A percentile compares a stretch with the other conserved stretches of the same genome.
phyloP scores from a whole-genome alignment of 805 yeast species.

The Saccharomyces paradoxus region DNA sequence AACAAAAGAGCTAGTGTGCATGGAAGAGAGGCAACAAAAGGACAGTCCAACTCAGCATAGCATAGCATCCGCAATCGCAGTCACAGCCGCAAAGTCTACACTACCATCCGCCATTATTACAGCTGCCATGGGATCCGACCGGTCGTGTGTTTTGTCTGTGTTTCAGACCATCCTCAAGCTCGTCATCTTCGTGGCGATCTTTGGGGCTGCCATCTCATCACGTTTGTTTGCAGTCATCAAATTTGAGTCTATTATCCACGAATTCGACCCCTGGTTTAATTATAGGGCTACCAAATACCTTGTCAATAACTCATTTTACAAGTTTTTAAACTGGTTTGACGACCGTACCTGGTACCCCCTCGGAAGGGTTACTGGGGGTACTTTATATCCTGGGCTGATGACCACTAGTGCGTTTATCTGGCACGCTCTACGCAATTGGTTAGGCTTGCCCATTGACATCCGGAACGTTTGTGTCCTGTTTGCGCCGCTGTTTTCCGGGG shows the following conservation, averaged over 20 bases:
- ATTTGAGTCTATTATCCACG: slow-evolving; percentile 94
- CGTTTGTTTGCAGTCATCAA: slow-evolving; percentile 93
- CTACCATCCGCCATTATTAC: not conserved
- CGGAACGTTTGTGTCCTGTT: slow-evolving; percentile 91
- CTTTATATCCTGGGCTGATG: slow-evolving; percentile 96
- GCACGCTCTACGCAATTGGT: slow-evolving; percentile 51
- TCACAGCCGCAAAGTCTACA: not conserved
- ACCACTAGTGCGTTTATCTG: slow-evolving; percentile 91
- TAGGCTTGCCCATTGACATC: slow-evolving; percentile 82
- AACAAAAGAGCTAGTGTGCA: not conserved
- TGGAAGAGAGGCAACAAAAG: not conserved
- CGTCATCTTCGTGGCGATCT: slow-evolving; percentile 63
- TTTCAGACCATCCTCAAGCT: slow-evolving; percentile 39
- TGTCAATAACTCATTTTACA: slow-evolving; percentile 75
- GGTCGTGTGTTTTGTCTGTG: slow-evolving; percentile 9
- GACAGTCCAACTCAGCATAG: not conserved
- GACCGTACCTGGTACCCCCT: slow-evolving; percentile 98
- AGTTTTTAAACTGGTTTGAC: slow-evolving; percentile 96
- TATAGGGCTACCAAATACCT: slow-evolving; percentile 92
- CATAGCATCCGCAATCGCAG: not conserved
- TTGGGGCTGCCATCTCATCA: slow-evolving; percentile 87
- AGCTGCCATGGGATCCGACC: slow-evolving; percentile 1
- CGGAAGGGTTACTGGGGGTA: slow-evolving; percentile 98
- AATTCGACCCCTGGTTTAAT: slow-evolving; percentile 95
- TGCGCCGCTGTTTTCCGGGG: slow-evolving; percentile 92